Evolutionary conservation across 2,329 filamentous ascomycete genomes (phyloP).

Genomic region (Diatrype stigma): DNA sequence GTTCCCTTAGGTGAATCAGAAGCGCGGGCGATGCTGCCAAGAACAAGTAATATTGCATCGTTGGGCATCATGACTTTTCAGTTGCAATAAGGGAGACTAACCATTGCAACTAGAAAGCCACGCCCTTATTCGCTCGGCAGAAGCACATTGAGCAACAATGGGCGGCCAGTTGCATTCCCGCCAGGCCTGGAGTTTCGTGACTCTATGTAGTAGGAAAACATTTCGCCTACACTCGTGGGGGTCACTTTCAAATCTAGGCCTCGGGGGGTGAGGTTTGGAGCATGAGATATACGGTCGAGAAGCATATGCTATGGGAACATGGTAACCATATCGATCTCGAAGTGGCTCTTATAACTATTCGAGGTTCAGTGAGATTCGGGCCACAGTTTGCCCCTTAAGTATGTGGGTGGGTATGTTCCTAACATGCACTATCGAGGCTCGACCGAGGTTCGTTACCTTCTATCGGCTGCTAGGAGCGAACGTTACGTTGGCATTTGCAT

Average conservation of each 20-base stretch:
- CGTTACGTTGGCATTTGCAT: too few species aligned
- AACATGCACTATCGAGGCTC: too few species aligned
- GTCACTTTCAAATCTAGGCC: background rate
- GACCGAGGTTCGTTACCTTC: too few species aligned
- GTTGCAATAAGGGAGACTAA: background rate
- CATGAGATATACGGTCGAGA: too few species aligned
- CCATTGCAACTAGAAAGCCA: background rate
- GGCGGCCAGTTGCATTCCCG: background rate
- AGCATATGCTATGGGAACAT: too few species aligned
- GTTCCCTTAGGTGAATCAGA: too few species aligned
- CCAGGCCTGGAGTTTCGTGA: background rate
- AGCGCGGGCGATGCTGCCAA: background rate
- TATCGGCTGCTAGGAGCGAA: too few species aligned
- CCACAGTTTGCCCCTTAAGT: too few species aligned
- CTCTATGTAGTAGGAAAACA: background rate
- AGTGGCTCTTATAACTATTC: too few species aligned
- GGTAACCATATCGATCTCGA: too few species aligned
- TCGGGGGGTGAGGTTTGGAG: background rate
- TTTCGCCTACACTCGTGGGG: background rate
- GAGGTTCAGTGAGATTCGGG: too few species aligned
- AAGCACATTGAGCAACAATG: background rate
- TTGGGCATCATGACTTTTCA: slow-evolving; percentile 1
- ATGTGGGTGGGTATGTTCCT: too few species aligned
- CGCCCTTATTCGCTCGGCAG: background rate
- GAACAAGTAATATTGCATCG: background rate